Evolutionary conservation across 1,139 yeast species (phyloP).

Genomic region (Magnusiomyces clavatus): DNA sequence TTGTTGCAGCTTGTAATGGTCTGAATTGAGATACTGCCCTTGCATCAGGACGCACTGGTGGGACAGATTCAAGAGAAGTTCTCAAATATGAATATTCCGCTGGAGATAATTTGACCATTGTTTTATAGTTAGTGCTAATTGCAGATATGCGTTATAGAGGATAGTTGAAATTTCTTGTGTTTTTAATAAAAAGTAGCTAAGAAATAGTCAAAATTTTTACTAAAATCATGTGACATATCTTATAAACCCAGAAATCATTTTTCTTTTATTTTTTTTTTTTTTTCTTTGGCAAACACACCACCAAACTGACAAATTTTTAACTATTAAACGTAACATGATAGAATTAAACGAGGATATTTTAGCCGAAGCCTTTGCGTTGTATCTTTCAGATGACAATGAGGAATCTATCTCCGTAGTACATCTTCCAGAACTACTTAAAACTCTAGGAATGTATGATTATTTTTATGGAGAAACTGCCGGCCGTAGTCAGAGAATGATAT

Average conservation of each 20-base stretch:
- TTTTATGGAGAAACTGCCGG: constrained; percentile 10
- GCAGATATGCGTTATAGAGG: neutral
- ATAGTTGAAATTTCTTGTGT: neutral
- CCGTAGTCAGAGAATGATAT: neutral
- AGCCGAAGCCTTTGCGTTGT: neutral
- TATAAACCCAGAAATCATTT: neutral
- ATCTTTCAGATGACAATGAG: neutral
- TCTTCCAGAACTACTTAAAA: constrained; percentile 21
- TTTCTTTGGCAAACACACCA: no score
- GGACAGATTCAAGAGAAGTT: constrained; percentile 56
- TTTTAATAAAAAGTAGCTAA: neutral
- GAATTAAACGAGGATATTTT: neutral
- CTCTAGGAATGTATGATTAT: constrained; percentile 20
- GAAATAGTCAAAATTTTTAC: neutral
- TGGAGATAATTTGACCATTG: constrained; percentile 45
- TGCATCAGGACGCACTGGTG: constrained; percentile 78
- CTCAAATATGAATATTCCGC: constrained; percentile 78
- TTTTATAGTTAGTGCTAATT: neutral
- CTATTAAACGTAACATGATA: no score
- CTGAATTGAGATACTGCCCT: constrained; percentile 66
- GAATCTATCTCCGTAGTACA: neutral
- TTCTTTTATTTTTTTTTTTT: no score
- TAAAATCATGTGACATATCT: neutral
- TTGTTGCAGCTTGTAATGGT: constrained; percentile 76
- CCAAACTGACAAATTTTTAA: no score